Evolutionary conservation across 2,329 filamentous ascomycete genomes (phyloP).

Genomic region (Cercospora canescens): DNA sequence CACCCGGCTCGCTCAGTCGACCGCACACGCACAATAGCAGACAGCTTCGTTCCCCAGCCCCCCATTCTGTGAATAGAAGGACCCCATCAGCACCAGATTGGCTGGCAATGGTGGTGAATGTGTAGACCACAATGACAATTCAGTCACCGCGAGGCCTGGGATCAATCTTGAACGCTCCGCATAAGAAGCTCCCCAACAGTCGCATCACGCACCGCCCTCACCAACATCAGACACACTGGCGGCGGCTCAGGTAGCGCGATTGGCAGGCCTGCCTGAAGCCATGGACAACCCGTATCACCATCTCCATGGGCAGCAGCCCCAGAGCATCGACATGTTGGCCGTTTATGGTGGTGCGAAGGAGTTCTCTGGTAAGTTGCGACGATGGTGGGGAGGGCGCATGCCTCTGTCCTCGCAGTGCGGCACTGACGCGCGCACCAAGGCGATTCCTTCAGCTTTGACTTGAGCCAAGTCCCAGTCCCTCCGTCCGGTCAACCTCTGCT

Average conservation of each 20-base stretch:
- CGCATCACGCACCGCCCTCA: not conserved
- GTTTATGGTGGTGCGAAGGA: slow-evolving; percentile 11
- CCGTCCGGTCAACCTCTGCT: slow-evolving; percentile 10
- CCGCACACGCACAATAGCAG: not conserved
- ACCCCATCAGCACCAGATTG: not conserved
- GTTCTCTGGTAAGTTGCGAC: slow-evolving; percentile 6
- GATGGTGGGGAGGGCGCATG: not conserved
- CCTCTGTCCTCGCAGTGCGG: not conserved
- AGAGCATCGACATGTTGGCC: slow-evolving; percentile 13
- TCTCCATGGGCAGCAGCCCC: slow-evolving; percentile 10
- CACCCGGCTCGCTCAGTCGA: not conserved
- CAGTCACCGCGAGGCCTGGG: not conserved
- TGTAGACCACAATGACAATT: slow-evolving; percentile 2
- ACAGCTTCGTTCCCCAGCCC: not conserved
- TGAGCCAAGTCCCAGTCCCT: slow-evolving; percentile 1
- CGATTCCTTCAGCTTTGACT: slow-evolving; percentile 5
- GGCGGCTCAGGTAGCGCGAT: slow-evolving; percentile 8
- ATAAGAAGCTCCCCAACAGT: not conserved
- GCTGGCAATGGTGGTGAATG: not conserved
- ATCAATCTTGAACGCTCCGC: not conserved
- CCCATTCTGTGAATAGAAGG: not conserved
- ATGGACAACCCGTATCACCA: slow-evolving; percentile 17
- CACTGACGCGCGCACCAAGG: not conserved
- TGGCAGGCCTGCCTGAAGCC: slow-evolving; percentile 10
- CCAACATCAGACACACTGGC: slow-evolving; percentile 11